These are phyloP conservation scores for Pseudotulostoma volvatum DNA, from an alignment of 495 filamentous ascomycete species.

Conservation along the genomic window DNA sequence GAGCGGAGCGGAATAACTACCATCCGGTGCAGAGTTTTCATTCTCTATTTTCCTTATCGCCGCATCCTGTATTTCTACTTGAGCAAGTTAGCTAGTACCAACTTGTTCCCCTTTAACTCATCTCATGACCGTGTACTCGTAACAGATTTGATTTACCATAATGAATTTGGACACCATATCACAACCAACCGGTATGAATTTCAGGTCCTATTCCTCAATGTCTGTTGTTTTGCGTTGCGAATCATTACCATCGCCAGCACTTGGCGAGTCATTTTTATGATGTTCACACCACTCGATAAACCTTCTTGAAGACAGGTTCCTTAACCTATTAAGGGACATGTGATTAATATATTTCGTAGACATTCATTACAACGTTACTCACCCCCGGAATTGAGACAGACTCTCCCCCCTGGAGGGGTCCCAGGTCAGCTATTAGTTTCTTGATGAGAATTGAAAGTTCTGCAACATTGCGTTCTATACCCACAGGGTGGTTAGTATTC, in stretches of 20 bases:
- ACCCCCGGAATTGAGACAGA: conserved; percentile 80
- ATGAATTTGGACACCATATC: conserved; percentile 99
- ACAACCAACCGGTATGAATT: conserved; percentile 99
- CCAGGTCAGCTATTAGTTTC: conserved; percentile 92
- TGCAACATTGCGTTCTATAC: conserved; percentile 61
- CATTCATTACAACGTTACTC: too few species aligned
- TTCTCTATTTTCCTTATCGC: too few species aligned
- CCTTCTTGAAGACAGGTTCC: conserved; percentile 82
- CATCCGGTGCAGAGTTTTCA: too few species aligned
- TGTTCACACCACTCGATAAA: conserved; percentile 96
- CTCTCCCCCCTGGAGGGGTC: conserved; percentile 46
- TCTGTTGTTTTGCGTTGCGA: conserved; percentile 94
- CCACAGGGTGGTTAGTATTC: conserved; percentile 7
- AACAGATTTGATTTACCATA: conserved; percentile 48
- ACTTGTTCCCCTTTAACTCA: too few species aligned
- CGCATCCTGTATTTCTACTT: too few species aligned
- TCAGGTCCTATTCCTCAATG: conserved; percentile 99
- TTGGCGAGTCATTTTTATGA: conserved; percentile 72
- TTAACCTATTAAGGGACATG: conserved; percentile 47
- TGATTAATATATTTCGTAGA: too few species aligned
- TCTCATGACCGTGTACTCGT: too few species aligned
- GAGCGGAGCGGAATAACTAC: too few species aligned
- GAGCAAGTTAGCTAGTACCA: too few species aligned
- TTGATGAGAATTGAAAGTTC: conserved; percentile 92
- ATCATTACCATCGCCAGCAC: conserved; percentile 77